phyloP scores from a whole-genome alignment of 2,329 filamentous ascomycete genomes.

The Ophiocordyceps australis region DNA sequence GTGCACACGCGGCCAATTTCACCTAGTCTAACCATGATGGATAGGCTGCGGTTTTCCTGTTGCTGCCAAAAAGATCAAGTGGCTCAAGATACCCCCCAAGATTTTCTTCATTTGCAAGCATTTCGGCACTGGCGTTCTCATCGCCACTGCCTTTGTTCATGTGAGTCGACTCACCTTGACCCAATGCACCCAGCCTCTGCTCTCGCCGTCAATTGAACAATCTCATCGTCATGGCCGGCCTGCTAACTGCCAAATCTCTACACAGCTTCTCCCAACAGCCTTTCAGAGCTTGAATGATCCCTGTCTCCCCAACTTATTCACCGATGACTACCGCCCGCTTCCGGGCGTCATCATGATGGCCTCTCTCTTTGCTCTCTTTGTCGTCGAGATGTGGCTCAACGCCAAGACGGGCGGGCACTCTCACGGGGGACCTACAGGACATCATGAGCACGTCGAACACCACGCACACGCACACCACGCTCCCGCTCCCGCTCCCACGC shows the following conservation, averaged over 20 bases:
- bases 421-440: constrained; percentile 35
- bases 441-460: not conserved
- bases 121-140: constrained; percentile 53
- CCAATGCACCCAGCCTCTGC: no score
- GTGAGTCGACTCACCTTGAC: constrained; percentile 17
- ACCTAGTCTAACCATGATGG: not conserved
- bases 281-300: constrained; percentile 32
- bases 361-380: constrained; percentile 41
- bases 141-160: constrained; percentile 59
- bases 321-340: constrained; percentile 38
- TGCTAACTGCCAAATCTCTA: constrained; percentile 1
- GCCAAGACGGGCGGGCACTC: constrained; percentile 38
- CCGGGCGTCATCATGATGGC: constrained; percentile 49
- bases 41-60: constrained; percentile 31
- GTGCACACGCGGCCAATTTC: not conserved
- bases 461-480: not conserved
- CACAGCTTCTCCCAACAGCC: constrained; percentile 37
- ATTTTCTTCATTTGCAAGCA: constrained; percentile 46
- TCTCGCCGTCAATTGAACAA: not conserved
- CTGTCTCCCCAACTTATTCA: constrained; percentile 41
- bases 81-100: constrained; percentile 36
- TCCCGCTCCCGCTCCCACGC: not conserved
- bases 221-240: no score
- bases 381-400: constrained; percentile 44
- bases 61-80: constrained; percentile 33